Evolutionary conservation across 2,329 filamentous ascomycete genomes (phyloP), one percentile per base, ranked within the genome.

Genomic region (Pseudogymnoascus sp.): DNA sequence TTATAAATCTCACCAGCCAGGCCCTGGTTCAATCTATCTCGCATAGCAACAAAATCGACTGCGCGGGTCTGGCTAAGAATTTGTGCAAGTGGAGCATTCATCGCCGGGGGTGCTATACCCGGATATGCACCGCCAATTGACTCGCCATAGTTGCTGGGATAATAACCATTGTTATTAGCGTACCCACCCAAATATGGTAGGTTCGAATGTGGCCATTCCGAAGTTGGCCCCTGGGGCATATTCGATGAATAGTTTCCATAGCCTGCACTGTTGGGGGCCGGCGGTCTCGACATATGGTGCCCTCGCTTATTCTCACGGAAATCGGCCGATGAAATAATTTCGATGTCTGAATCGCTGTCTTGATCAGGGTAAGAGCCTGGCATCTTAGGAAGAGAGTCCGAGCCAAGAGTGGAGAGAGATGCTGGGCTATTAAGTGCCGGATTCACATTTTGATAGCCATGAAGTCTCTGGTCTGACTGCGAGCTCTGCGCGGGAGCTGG

Each of bases 311-410:
- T 71, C 22, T 65, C 65, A 37, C 62, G 62, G 58, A 71, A 72
- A 2, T 62, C 67, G 3, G 66, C 64, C 9, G 67, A 25, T 9
- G 67, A 62, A 28, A 72, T 72, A 20, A 71, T 67, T 60, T 72
- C 70, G 35, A 71, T 60, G 22, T 70, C 69, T 11, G 68, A 70
- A 62, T 71, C 70, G 59, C 59, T 58, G 30, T 60, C 59, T 22
- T 58, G 41, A 28, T 38, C 39, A 11, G 47, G 60, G 16, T 59
- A 57, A 37, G 47, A 59, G 20, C 60, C 60, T 6, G 43, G 60
- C 11, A 30, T 35, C n/a, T 50, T 59, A 16, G 37, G 28, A 54
- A 20, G 28, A 34, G 47, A 14, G 28, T 34, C 16, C 6, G 47
- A 18, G 47, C 47, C 16, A 54, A 5, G 47, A 32, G 28, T 54